Percentiles rank a stretch among this genome's conserved stretches.
These are phyloP conservation scores for Asterophora parasitica DNA, from an alignment of 768 basidiomycete species.

Conservation along the genomic window DNA sequence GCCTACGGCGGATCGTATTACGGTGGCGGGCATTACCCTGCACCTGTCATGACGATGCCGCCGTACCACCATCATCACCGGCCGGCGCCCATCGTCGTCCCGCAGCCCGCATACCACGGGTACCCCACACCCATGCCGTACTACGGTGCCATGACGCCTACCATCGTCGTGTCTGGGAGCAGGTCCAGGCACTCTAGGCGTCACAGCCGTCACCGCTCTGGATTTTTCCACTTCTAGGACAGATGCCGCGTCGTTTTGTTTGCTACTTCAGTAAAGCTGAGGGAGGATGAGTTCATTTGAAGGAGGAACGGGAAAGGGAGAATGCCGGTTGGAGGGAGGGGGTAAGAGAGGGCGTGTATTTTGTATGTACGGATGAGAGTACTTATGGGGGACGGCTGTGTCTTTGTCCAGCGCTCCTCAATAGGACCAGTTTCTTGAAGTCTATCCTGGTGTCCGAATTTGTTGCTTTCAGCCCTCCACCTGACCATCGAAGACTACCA, in stretches of 20 bases:
- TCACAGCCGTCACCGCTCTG: slow-evolving; percentile 9
- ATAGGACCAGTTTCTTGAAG: too few relatives aligned
- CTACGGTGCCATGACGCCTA: slow-evolving; percentile 9
- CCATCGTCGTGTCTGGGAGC: slow-evolving; percentile 10
- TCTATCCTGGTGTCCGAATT: too few relatives aligned
- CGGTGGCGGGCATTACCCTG: slow-evolving; percentile 9
- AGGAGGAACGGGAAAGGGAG: neutral
- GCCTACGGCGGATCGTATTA: slow-evolving; percentile 10
- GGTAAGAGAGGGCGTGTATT: slow-evolving; percentile 10
- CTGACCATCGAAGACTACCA: too few relatives aligned
- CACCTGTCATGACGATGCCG: slow-evolving; percentile 10
- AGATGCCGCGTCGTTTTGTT: neutral
- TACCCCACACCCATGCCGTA: slow-evolving; percentile 12
- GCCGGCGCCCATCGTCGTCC: slow-evolving; percentile 14
- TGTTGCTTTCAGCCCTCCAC: too few relatives aligned
- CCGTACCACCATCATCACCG: slow-evolving; percentile 10
- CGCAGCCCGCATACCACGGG: slow-evolving; percentile 6
- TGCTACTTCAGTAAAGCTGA: neutral
- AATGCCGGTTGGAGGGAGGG: slow-evolving; percentile 3
- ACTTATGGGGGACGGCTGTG: slow-evolving; percentile 12
- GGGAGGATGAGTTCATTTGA: slow-evolving; percentile 1
- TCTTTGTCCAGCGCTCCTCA: slow-evolving; percentile 14
- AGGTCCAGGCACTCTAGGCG: slow-evolving; percentile 9
- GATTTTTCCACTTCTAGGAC: slow-evolving; percentile 16
- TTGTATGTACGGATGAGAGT: slow-evolving; percentile 12